Percentiles rank a stretch among this genome's conserved stretches.
Conservation (phyloP, 345 rosid species). For the Jatropha curcas region DNA sequence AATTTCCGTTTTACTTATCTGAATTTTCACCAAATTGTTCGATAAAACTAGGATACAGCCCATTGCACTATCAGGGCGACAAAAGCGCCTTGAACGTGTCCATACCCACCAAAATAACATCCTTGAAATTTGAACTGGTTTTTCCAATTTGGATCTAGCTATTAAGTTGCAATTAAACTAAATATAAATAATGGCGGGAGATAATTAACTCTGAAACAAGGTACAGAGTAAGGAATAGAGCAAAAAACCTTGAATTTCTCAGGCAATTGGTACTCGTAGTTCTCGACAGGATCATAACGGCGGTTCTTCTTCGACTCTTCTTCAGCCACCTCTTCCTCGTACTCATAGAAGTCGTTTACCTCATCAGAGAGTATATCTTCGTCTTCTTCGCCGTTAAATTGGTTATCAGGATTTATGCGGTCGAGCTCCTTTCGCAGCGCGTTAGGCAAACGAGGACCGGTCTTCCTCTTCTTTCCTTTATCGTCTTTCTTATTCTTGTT, state of each 20-base stretch:
- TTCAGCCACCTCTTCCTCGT: conserved; percentile 71
- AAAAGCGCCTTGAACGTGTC: no score
- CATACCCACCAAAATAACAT: no score
- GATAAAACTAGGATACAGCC: no score
- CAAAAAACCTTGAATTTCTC: conserved; percentile 73
- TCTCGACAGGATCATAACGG: conserved; percentile 69
- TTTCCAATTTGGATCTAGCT: no score
- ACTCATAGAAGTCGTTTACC: conserved; percentile 66
- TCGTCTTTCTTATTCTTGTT: not conserved
- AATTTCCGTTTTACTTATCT: not conserved
- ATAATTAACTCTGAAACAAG: no score
- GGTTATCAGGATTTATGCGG: conserved; percentile 32
- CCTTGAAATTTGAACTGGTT: no score
- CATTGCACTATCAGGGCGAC: no score
- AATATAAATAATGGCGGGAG: no score
- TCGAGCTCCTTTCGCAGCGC: conserved; percentile 61
- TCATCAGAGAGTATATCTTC: conserved; percentile 55
- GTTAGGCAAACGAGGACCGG: conserved; percentile 75
- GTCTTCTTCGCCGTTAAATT: conserved; percentile 34
- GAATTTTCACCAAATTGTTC: not conserved
- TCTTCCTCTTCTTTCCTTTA: conserved; percentile 30
- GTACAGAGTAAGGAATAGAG: no score
- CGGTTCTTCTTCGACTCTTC: conserved; percentile 81
- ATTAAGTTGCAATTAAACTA: no score
- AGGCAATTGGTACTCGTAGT: conserved; percentile 71